These are phyloP conservation scores for Glonium stellatum DNA, from an alignment of 495 filamentous ascomycete species.

Conservation along the genomic window DNA sequence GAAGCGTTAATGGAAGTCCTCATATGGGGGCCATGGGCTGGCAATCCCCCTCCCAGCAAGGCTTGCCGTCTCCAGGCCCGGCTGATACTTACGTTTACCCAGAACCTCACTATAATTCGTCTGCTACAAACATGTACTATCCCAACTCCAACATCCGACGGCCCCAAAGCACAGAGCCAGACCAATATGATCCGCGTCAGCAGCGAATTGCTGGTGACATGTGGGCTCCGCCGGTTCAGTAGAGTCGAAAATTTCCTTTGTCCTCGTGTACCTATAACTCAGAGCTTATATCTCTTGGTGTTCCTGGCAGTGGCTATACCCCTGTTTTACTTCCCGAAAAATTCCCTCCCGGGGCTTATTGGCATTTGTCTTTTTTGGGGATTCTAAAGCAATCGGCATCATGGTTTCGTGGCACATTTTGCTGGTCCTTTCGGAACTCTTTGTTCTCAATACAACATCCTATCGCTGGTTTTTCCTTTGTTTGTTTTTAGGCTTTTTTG, in stretches of 20 bases:
- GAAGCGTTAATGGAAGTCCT: slow-evolving; percentile 37
- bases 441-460: not conserved
- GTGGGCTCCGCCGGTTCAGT: slow-evolving; percentile 35
- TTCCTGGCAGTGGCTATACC: slow-evolving; percentile 28
- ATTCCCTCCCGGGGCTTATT: slow-evolving; percentile 7
- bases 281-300: slow-evolving; percentile 22
- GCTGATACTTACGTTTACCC: slow-evolving; percentile 36
- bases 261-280: slow-evolving; percentile 4
- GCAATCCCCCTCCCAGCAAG: slow-evolving; percentile 37
- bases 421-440: not conserved
- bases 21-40: slow-evolving; percentile 37
- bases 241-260: slow-evolving; percentile 16
- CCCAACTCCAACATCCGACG: slow-evolving; percentile 32
- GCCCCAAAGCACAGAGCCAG: slow-evolving; percentile 38
- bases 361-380: slow-evolving; percentile 9
- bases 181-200: slow-evolving; percentile 35
- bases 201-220: slow-evolving; percentile 26
- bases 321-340: slow-evolving; percentile 24
- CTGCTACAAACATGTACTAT: slow-evolving; percentile 35
- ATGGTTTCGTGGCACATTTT: not conserved
- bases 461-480: not conserved
- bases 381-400: not conserved
- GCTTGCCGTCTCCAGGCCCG: slow-evolving; percentile 26
- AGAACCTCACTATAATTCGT: slow-evolving; percentile 30
- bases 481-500: not conserved